A percentile compares a stretch with the other conserved stretches of the same genome.
Evolutionary conservation across 495 filamentous ascomycete genomes (phyloP).

Genomic region (Podospora pseudoanserina): DNA sequence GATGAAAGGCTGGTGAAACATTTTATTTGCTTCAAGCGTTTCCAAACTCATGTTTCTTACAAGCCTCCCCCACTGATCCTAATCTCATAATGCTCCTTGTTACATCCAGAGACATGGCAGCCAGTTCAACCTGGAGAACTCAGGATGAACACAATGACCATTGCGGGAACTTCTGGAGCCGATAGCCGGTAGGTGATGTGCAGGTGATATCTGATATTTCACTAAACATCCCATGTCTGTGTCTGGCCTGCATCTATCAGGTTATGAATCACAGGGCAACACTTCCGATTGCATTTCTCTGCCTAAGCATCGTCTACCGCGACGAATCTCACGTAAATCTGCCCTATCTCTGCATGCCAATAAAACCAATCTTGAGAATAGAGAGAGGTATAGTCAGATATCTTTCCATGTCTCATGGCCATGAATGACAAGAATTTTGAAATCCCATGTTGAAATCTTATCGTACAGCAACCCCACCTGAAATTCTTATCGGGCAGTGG

Average conservation of each 20-base stretch:
- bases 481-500: neutral
- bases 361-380: neutral
- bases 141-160: neutral
- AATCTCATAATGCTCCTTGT: neutral
- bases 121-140: neutral
- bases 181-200: neutral
- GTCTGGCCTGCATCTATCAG: neutral
- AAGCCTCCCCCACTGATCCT: neutral
- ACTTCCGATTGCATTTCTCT: neutral
- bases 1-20: neutral
- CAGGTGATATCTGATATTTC: neutral
- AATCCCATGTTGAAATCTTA: neutral
- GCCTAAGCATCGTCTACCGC: neutral
- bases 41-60: neutral
- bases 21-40: neutral
- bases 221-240: neutral
- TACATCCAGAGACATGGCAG: neutral
- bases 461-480: neutral
- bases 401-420: neutral
- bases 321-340: no score
- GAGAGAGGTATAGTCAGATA: neutral
- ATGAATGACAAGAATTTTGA: neutral
- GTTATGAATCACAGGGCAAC: neutral
- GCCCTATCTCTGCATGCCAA: no score
- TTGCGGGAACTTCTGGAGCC: neutral